Evolutionary conservation across 106 monocot species (phyloP).

Genomic region (Dendrobium huoshanense): DNA sequence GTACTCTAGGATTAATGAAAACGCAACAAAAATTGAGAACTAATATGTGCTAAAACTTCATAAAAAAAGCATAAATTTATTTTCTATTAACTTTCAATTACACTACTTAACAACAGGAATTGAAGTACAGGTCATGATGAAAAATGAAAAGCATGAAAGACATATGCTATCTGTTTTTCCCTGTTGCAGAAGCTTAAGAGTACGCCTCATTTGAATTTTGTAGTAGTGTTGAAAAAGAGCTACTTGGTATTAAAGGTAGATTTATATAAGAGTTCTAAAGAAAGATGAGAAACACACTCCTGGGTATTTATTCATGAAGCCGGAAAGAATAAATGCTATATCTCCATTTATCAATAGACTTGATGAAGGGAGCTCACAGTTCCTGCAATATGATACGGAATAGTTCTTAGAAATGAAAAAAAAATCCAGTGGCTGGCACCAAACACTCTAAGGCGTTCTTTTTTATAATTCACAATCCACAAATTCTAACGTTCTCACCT

Average conservation of each 20-base stretch:
- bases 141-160: not conserved
- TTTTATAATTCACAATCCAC: not conserved
- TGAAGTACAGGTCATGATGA: not conserved
- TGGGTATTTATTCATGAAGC: not conserved
- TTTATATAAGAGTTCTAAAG: not conserved
- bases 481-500: constrained; percentile 6
- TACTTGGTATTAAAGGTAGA: constrained; percentile 9
- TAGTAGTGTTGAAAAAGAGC: constrained; percentile 9
- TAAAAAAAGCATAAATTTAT: not conserved
- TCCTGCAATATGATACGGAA: constrained; percentile 10
- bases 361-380: not conserved
- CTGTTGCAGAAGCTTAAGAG: not conserved
- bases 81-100: not conserved
- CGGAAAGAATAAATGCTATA: not conserved
- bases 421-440: not conserved
- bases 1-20: too few relatives aligned
- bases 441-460: not conserved
- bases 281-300: constrained; percentile 8
- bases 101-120: not conserved
- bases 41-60: not conserved
- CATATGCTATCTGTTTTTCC: too few relatives aligned
- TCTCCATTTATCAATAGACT: not conserved
- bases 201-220: not conserved
- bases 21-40: too few relatives aligned
- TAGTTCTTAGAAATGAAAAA: not conserved